Conservation (phyloP, 2,329 filamentous ascomycete species). For the Hypocreales sp. region DNA sequence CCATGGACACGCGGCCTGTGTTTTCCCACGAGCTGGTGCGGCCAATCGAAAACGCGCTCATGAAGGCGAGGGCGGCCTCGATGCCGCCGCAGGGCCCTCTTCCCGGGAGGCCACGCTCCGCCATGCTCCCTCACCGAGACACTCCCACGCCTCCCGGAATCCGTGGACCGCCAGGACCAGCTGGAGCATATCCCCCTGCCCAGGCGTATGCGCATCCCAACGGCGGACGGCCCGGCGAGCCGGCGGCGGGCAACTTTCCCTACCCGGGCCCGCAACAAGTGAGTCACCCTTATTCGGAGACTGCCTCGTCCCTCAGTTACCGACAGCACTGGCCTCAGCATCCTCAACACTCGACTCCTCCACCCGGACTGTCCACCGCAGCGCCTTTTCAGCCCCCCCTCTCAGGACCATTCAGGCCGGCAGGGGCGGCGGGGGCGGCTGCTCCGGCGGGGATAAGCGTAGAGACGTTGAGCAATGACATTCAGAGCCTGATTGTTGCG, state of each 20-base stretch:
- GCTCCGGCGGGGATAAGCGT: conserved; percentile 39
- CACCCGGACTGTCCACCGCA: conserved; percentile 17
- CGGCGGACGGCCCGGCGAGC: conserved; percentile 12
- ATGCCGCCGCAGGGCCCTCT: conserved; percentile 35
- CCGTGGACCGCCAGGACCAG: conserved; percentile 10
- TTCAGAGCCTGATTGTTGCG: conserved; percentile 60
- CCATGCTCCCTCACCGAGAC: conserved; percentile 44
- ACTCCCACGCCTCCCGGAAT: conserved; percentile 57
- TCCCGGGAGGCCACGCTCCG: conserved; percentile 31
- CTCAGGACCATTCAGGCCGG: conserved; percentile 19
- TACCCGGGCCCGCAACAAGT: conserved; percentile 14
- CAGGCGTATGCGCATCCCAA: conserved; percentile 15
- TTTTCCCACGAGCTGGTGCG: conserved; percentile 77
- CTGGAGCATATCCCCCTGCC: conserved; percentile 9
- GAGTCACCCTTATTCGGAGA: conserved; percentile 5
- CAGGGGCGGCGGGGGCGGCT: conserved; percentile 11
- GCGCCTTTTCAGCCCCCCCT: conserved; percentile 26
- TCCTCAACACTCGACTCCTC: conserved; percentile 22
- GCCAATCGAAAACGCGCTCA: conserved; percentile 85
- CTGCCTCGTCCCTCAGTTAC: background rate
- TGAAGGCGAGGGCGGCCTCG: conserved; percentile 56
- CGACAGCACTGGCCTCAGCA: conserved; percentile 9
- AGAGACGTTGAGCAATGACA: conserved; percentile 68
- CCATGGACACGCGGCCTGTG: conserved; percentile 81
- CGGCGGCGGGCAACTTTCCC: conserved; percentile 1